Evolutionary conservation across 2,329 filamentous ascomycete species (phyloP).

Genomic region (Paraphaeosphaeria sporulosa): DNA sequence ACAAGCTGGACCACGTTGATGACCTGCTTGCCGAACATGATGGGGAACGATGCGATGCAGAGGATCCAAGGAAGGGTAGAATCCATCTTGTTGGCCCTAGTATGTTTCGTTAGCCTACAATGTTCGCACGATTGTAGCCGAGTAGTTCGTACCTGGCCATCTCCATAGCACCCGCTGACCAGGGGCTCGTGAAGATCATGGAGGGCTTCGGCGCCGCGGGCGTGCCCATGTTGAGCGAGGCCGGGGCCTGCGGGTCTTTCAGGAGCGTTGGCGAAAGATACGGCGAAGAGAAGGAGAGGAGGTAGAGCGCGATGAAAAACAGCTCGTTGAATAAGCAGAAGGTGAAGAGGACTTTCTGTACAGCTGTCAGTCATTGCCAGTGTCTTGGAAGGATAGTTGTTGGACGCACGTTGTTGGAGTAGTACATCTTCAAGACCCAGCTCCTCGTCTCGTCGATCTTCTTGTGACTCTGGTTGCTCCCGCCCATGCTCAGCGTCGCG

Average conservation of each 20-base stretch:
- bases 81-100: slow-evolving; percentile 78
- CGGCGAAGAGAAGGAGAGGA: slow-evolving; percentile 94
- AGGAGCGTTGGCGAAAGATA: slow-evolving; percentile 85
- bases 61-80: slow-evolving; percentile 76
- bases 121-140: neutral
- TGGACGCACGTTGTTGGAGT: slow-evolving; percentile 85
- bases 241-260: slow-evolving; percentile 64
- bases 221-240: slow-evolving; percentile 65
- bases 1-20: slow-evolving; percentile 95
- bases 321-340: slow-evolving; percentile 91
- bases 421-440: slow-evolving; percentile 92
- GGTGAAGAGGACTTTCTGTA: slow-evolving; percentile 85
- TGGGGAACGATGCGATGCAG: slow-evolving; percentile 78
- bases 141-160: slow-evolving; percentile 67
- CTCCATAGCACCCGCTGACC: slow-evolving; percentile 91
- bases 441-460: slow-evolving; percentile 87
- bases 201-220: slow-evolving; percentile 74
- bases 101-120: neutral
- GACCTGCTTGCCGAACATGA: slow-evolving; percentile 91
- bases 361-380: slow-evolving; percentile 22
- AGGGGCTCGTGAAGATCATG: slow-evolving; percentile 84
- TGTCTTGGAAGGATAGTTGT: neutral
- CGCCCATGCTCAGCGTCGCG: slow-evolving; percentile 87
- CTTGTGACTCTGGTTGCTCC: slow-evolving; percentile 84
- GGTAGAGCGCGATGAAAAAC: slow-evolving; percentile 98